Percentiles rank a stretch among this genome's conserved stretches.
These are phyloP conservation scores for Amaranthus hypochondriacus DNA, from an alignment of 148 eudicot species.

Conservation along the genomic window DNA sequence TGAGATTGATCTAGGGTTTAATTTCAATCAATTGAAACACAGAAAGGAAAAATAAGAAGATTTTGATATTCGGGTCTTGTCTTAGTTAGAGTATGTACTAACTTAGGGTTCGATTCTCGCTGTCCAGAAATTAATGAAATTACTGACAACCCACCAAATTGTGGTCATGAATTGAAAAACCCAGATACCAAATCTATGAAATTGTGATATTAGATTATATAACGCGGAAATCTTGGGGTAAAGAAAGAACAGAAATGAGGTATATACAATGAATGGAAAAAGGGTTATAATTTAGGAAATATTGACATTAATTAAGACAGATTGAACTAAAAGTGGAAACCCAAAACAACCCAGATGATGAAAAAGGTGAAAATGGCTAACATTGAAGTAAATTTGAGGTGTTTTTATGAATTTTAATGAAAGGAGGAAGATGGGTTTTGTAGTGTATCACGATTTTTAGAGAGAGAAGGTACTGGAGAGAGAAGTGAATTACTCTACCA, in stretches of 20 bases:
- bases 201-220: not conserved
- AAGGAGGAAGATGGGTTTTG: not conserved
- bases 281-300: not conserved
- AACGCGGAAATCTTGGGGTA: slow-evolving; percentile 5
- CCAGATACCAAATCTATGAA: slow-evolving; percentile 16
- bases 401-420: not conserved
- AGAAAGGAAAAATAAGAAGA: not conserved
- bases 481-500: not conserved
- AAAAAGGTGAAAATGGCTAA: not conserved
- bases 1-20: not conserved
- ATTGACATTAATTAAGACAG: not conserved
- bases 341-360: slow-evolving; percentile 2
- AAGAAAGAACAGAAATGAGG: not conserved
- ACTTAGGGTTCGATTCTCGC: too few species aligned
- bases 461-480: not conserved
- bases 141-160: slow-evolving; percentile 11
- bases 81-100: too few species aligned
- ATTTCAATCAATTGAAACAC: slow-evolving; percentile 15
- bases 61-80: not conserved
- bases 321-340: slow-evolving; percentile 2
- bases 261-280: not conserved
- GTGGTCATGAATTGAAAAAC: slow-evolving; percentile 17
- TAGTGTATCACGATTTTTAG: not conserved
- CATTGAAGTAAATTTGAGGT: not conserved
- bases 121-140: not conserved